Percentiles rank a stretch among this genome's conserved stretches.
phyloP scores from a whole-genome alignment of 1,284 basidiomycete genomes.

The Austroboletus novae-zelandiae region DNA sequence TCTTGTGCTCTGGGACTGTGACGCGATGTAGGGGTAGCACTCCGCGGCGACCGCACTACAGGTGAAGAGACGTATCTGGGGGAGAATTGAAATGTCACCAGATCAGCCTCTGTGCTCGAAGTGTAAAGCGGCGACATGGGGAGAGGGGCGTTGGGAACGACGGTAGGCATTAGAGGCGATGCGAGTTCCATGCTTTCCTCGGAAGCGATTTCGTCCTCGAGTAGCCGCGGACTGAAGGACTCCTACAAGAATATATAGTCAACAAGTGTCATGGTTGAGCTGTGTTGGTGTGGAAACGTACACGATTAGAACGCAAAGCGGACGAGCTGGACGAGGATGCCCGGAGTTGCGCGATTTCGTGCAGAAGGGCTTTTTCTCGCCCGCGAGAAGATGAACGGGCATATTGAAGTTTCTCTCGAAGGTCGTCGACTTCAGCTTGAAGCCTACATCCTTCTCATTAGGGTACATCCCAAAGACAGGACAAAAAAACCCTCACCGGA shows the following conservation, averaged over 20 bases:
- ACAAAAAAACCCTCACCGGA: constrained; percentile 25
- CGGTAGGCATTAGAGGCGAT: constrained; percentile 49
- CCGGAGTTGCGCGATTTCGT: constrained; percentile 24
- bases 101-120: constrained; percentile 12
- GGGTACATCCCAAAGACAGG: too few relatives aligned
- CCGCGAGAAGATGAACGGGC: constrained; percentile 10
- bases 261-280: neutral
- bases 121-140: neutral
- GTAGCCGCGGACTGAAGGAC: constrained; percentile 7
- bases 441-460: constrained; percentile 16
- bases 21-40: neutral
- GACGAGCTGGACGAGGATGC: neutral
- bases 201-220: constrained; percentile 32
- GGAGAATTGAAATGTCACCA: constrained; percentile 26
- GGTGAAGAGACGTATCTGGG: constrained; percentile 20
- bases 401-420: constrained; percentile 26
- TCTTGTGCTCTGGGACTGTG: constrained; percentile 12
- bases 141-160: constrained; percentile 1
- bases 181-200: constrained; percentile 58
- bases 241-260: constrained; percentile 13
- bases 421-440: constrained; percentile 23
- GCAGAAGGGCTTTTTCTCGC: constrained; percentile 24
- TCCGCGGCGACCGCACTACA: neutral
- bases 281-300: constrained; percentile 5
- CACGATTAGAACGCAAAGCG: neutral